phyloP scores from a whole-genome alignment of 2,329 filamentous ascomycete species.

The Aulographum hederae region DNA sequence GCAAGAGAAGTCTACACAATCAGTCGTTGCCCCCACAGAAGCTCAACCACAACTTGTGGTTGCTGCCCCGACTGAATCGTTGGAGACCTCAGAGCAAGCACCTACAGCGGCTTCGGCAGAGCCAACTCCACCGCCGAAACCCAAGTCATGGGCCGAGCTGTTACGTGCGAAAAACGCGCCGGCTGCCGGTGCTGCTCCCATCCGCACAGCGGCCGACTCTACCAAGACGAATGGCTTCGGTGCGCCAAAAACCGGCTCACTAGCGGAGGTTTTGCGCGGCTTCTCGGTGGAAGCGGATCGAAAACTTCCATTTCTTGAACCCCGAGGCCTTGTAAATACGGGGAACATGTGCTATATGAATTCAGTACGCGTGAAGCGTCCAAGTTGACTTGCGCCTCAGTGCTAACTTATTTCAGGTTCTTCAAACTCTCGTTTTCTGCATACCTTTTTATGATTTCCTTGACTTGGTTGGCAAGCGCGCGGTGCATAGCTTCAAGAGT shows the following conservation, averaged over 20 bases:
- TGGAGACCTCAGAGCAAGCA: slow-evolving; percentile 1
- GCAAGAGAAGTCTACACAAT: too few relatives aligned
- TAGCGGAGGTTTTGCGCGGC: slow-evolving; percentile 59
- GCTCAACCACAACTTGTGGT: too few relatives aligned
- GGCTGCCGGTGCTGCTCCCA: slow-evolving; percentile 9
- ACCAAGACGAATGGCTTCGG: slow-evolving; percentile 21
- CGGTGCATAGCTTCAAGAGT: slow-evolving; percentile 82
- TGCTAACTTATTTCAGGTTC: slow-evolving; percentile 37
- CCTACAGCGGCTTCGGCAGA: slow-evolving; percentile 15
- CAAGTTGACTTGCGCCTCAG: too few relatives aligned
- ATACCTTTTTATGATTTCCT: slow-evolving; percentile 88
- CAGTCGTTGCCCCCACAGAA: too few relatives aligned
- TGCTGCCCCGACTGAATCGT: not conserved
- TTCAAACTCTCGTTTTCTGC: slow-evolving; percentile 91
- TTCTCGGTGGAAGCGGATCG: slow-evolving; percentile 48
- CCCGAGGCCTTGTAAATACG: slow-evolving; percentile 84
- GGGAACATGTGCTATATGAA: slow-evolving; percentile 99
- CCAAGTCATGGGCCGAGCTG: slow-evolving; percentile 51
- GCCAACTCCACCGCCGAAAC: slow-evolving; percentile 26
- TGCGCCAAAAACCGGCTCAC: slow-evolving; percentile 36
- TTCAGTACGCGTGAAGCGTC: slow-evolving; percentile 66
- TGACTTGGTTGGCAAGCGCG: slow-evolving; percentile 67
- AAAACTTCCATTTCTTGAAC: slow-evolving; percentile 71
- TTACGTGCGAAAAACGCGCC: slow-evolving; percentile 31
- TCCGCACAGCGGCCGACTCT: slow-evolving; percentile 10